These are phyloP conservation scores for Trichoderma sp. DNA, from an alignment of 2,329 filamentous ascomycete species.

Conservation along the genomic window DNA sequence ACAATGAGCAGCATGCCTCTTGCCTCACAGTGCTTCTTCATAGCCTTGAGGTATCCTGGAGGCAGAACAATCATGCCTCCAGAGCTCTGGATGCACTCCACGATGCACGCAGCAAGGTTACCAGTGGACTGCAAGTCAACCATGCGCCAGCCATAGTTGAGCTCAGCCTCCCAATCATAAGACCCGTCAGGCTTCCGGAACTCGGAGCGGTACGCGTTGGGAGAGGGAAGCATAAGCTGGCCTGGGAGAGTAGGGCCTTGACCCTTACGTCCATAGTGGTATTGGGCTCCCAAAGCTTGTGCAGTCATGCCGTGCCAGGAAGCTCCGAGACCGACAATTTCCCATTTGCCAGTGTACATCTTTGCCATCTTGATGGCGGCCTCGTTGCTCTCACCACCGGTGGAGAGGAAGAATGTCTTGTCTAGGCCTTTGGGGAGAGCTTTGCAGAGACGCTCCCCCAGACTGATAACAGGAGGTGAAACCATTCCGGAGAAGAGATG, in stretches of 20 bases:
- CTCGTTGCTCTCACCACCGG: conserved; percentile 61
- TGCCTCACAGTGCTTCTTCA: conserved; percentile 59
- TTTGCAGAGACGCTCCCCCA: conserved; percentile 54
- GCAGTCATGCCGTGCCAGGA: conserved; percentile 66
- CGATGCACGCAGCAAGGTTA: conserved; percentile 65
- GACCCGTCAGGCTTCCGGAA: conserved; percentile 62
- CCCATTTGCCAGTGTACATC: conserved; percentile 65
- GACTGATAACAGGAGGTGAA: conserved; percentile 58
- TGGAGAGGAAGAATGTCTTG: conserved; percentile 62
- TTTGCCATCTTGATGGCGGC: conserved; percentile 69
- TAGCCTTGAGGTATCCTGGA: conserved; percentile 58
- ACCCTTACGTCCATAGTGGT: conserved; percentile 57
- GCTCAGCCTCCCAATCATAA: conserved; percentile 65
- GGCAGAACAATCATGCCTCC: conserved; percentile 65
- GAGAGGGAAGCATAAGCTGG: conserved; percentile 60
- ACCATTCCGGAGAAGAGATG: conserved; percentile 65
- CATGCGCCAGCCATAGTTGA: conserved; percentile 63
- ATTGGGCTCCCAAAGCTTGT: conserved; percentile 57
- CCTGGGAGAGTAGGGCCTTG: conserved; percentile 58
- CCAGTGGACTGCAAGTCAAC: conserved; percentile 63
- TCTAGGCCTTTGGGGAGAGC: conserved; percentile 55
- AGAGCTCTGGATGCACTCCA: conserved; percentile 63
- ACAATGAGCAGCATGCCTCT: conserved; percentile 64
- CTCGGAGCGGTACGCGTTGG: conserved; percentile 63
- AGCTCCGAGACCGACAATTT: conserved; percentile 62